Base-by-base conservation (phyloP, 768 basidiomycete species). In the Leucosporidium scottii region DNA sequence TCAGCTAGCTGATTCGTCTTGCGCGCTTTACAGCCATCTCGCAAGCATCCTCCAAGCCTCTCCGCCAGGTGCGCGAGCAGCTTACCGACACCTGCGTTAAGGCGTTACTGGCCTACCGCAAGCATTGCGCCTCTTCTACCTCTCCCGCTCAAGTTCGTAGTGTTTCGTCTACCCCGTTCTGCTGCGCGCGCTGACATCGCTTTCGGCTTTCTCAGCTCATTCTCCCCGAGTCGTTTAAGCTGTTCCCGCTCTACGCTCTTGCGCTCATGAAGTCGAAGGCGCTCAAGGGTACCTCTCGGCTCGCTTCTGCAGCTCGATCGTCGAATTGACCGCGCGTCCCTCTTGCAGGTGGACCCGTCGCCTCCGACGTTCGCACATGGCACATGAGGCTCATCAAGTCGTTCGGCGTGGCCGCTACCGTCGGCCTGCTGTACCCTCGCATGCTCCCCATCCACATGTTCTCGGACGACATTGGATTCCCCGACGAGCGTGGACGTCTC, bases 331-430 rank as follows among this genome's bases (percentile, higher is more conserved):
- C n/a, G n/a, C n/a, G n/a, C 21, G n/a, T 30, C 55, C 21, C 47
- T 62, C 23, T 28, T 44, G 39, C 74, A 93, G 92, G 86, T 56
- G 86, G 89, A 21, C 86, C 85, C 73, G 93, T 99, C 59, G 87
- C 89, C 9, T 87, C 92, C n/a, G 96, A 98, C 74, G 91, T 93
- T 17, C 87, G 96, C 61, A 91, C 92, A 72, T 89, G 87, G 75
- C 84, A 88, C 74, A 86, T 87, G 59, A 89, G 93, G 70, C 84
- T 85, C 72, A 81, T 96, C 58, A 83, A 85, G 69, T 84, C 85
- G 0, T 84, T 87, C 81, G 81, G 85, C 61, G 85, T 89, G 15
- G 85, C 88, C 23, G 80, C 81, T 48, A 83, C 87, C 15, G 84
- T 94, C 77, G 85, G 86, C 66, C 82, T 89, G 71, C 83, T 98